phyloP scores from a whole-genome alignment of 805 yeast genomes.

The Tanozyma kutaoensis region DNA sequence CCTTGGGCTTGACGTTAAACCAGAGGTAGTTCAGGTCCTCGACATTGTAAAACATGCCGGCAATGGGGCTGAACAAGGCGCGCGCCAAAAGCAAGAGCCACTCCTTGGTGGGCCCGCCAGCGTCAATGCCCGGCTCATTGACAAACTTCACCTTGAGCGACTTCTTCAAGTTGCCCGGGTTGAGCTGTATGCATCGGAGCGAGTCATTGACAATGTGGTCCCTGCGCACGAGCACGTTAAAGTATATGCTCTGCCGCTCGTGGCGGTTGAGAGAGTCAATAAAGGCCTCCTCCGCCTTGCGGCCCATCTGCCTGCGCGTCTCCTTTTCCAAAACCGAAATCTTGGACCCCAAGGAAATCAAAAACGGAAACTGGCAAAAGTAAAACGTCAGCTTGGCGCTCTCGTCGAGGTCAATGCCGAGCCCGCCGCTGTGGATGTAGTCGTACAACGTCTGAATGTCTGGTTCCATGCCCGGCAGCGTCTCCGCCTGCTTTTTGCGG shows the following conservation, averaged over 20 bases:
- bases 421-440: slow-evolving; percentile 37
- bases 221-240: slow-evolving; percentile 59
- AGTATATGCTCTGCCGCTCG: slow-evolving; percentile 50
- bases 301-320: slow-evolving; percentile 68
- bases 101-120: slow-evolving; percentile 87
- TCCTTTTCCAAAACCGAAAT: slow-evolving; percentile 73
- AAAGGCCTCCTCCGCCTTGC: slow-evolving; percentile 83
- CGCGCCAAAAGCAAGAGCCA: slow-evolving; percentile 76
- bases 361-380: slow-evolving; percentile 79
- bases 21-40: slow-evolving; percentile 65
- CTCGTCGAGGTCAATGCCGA: no score
- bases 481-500: slow-evolving; percentile 10
- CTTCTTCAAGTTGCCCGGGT: slow-evolving; percentile 52
- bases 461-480: slow-evolving; percentile 6
- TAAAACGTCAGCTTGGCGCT: slow-evolving; percentile 19
- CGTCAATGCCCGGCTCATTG: slow-evolving; percentile 89
- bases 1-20: slow-evolving; percentile 46
- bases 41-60: slow-evolving; percentile 52
- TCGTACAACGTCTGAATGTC: slow-evolving; percentile 30
- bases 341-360: slow-evolving; percentile 72
- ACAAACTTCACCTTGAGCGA: slow-evolving; percentile 67
- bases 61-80: slow-evolving; percentile 54
- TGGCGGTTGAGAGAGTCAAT: slow-evolving; percentile 56
- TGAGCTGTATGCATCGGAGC: slow-evolving; percentile 42
- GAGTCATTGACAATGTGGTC: slow-evolving; percentile 62